Evolutionary conservation across 805 yeast species (phyloP).

Genomic region (Metschnikowia vanudenii): DNA sequence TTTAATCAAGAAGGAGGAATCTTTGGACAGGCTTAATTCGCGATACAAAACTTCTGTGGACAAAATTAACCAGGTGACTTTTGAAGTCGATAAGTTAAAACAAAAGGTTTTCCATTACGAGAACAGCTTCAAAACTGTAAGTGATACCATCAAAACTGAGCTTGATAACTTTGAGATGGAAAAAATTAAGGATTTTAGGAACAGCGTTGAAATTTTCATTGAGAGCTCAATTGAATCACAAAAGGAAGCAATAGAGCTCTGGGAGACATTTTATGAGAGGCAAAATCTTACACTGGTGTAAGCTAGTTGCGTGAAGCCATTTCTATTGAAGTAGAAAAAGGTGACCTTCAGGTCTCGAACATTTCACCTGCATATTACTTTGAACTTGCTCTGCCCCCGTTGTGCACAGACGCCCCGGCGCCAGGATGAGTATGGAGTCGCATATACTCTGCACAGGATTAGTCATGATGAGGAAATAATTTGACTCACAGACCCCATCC

Average conservation of each 20-base stretch:
- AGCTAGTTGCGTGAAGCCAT: not conserved
- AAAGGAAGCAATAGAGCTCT: constrained; percentile 84
- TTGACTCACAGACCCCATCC: not conserved
- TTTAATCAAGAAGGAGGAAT: constrained; percentile 45
- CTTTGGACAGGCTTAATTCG: constrained; percentile 41
- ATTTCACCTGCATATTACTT: not conserved
- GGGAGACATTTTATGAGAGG: constrained; percentile 81
- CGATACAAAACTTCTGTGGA: constrained; percentile 57
- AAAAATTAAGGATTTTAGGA: constrained; percentile 79
- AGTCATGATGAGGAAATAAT: constrained; percentile 6
- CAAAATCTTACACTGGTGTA: constrained; percentile 25
- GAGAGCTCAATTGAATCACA: constrained; percentile 91
- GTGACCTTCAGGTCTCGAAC: too few relatives aligned
- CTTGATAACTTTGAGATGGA: constrained; percentile 68
- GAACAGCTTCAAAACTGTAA: constrained; percentile 60
- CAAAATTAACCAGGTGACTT: constrained; percentile 53
- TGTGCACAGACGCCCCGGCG: too few relatives aligned
- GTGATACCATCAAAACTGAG: constrained; percentile 66
- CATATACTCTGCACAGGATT: constrained; percentile 6
- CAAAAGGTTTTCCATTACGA: constrained; percentile 53
- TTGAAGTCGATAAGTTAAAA: constrained; percentile 58
- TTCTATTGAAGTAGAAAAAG: too few relatives aligned
- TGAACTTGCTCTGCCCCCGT: too few relatives aligned
- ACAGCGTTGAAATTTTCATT: constrained; percentile 83
- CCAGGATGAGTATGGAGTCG: too few relatives aligned